Percentiles rank a stretch among this genome's conserved stretches.
These are phyloP conservation scores for Orbilia brochopaga DNA, from an alignment of 2,329 filamentous ascomycete genomes.

Conservation along the genomic window DNA sequence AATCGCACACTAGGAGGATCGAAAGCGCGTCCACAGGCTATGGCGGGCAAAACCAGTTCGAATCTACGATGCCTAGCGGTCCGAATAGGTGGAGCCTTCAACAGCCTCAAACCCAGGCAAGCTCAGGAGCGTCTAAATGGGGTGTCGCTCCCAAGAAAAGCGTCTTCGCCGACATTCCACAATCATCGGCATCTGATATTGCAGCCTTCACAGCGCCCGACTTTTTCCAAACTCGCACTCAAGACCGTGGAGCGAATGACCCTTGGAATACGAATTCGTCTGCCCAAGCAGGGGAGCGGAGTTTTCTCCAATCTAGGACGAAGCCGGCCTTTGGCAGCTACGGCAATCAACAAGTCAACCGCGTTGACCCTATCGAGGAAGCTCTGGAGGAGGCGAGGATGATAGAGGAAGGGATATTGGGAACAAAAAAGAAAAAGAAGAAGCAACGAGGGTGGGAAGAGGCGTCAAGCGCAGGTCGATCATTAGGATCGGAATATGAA, in stretches of 20 bases:
- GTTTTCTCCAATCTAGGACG: slow-evolving; percentile 14
- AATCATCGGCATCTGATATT: slow-evolving; percentile 52
- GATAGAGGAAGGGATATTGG: slow-evolving; percentile 51
- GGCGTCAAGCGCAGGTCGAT: slow-evolving; percentile 4
- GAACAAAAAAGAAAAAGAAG: slow-evolving; percentile 37
- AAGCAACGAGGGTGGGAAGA: slow-evolving; percentile 50
- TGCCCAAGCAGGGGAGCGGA: neutral
- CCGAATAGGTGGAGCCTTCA: neutral
- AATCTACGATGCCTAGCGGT: neutral
- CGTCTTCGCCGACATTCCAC: slow-evolving; percentile 34
- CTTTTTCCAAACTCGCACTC: neutral
- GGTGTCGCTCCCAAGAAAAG: slow-evolving; percentile 36
- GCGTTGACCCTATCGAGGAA: slow-evolving; percentile 52
- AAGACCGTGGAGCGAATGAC: neutral
- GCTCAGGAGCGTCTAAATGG: slow-evolving; percentile 19
- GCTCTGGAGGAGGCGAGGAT: slow-evolving; percentile 51
- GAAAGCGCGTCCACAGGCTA: neutral
- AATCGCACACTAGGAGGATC: neutral
- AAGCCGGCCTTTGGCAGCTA: slow-evolving; percentile 31
- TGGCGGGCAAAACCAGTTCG: neutral
- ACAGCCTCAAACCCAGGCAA: neutral
- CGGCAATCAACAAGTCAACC: slow-evolving; percentile 39
- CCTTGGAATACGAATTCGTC: neutral
- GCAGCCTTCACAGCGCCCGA: slow-evolving; percentile 50
- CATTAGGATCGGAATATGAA: neutral